Evolutionary conservation across 2,329 filamentous ascomycete species (phyloP).

Genomic region (Endocalyx cinctus): DNA sequence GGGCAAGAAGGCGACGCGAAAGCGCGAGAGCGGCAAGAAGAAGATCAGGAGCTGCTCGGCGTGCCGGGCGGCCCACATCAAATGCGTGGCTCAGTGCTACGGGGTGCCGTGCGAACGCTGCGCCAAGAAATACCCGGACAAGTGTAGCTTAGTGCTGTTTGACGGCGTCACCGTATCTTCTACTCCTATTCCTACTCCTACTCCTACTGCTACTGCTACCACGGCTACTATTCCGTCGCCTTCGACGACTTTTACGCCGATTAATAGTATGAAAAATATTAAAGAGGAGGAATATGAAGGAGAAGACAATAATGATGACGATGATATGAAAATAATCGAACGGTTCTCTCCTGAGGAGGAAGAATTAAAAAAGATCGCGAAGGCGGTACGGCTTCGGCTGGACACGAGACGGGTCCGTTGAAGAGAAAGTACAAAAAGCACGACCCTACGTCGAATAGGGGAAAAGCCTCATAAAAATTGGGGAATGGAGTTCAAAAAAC

Average conservation of each 20-base stretch:
- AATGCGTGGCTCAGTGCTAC: slow-evolving; percentile 14
- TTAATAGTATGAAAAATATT: neutral
- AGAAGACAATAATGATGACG: neutral
- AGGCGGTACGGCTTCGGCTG: no score
- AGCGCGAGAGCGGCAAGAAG: slow-evolving; percentile 9
- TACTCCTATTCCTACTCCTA: neutral
- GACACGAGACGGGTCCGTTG: no score
- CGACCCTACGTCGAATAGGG: no score
- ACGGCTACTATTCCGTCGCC: no score
- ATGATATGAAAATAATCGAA: no score
- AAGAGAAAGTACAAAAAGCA: no score
- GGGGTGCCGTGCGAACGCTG: slow-evolving; percentile 16
- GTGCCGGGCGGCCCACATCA: slow-evolving; percentile 14
- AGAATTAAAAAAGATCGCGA: no score
- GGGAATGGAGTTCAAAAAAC: no score
- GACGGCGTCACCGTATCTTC: neutral
- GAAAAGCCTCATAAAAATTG: no score
- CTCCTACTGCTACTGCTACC: neutral
- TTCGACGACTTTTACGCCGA: neutral
- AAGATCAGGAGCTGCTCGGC: slow-evolving; percentile 9
- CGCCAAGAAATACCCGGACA: slow-evolving; percentile 12
- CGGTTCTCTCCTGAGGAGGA: no score
- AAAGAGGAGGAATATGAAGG: neutral
- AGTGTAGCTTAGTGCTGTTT: slow-evolving; percentile 6
- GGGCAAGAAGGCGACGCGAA: slow-evolving; percentile 5